Base-by-base conservation (phyloP, 495 filamentous ascomycete genomes). In the Xylaria nigripes region DNA sequence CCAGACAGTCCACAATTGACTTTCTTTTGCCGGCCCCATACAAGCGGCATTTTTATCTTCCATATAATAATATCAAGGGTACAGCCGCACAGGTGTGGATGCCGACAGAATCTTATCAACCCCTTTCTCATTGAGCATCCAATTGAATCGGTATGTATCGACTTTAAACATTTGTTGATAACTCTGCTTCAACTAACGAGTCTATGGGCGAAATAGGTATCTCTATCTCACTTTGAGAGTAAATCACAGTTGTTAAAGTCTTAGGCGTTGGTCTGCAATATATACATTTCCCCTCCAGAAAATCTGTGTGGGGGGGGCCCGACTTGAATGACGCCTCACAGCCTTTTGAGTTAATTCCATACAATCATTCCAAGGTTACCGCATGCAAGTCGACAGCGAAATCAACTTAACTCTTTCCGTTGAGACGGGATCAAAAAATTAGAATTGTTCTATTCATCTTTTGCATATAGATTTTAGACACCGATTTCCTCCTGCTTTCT, bases 111-210 rank as follows among this genome's bases (percentile, higher is more conserved):
- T 24, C 25, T 36, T 13, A 18, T 32, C 36, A 4, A 3, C 40
- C 49, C 49, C 49, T 51, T 3, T 44, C 23, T 27, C 32, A 6
- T 13, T 3, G 7, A 16, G 21, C 38, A 12, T 21, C 21, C 36
- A 16, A 38, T 41, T 10, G n/a, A 18, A 16, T 18, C 36, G 4
- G 15, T 40, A 40, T 18, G 36, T 40, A 18, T 40, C 36, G 36
- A 40, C 36, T 6, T 40, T n/a, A 40, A 40, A 4, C 32, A 36
- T 12, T n/a, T n/a, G n/a, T n/a, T n/a, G n/a, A n/a, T 36, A 12
- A 36, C 12, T 29, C 44, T 45, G n/a, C 22, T 32, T 16, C 23
- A 32, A 45, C 30, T n/a, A 61, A 72, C 46, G 36, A 3, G 2
- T 12, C 36, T n/a, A 19, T 40, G 16, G 36, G 8, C 36, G 36